These are phyloP conservation scores for Nicotiana rustica DNA, from an alignment of 305 asterid species.

Conservation along the genomic window DNA sequence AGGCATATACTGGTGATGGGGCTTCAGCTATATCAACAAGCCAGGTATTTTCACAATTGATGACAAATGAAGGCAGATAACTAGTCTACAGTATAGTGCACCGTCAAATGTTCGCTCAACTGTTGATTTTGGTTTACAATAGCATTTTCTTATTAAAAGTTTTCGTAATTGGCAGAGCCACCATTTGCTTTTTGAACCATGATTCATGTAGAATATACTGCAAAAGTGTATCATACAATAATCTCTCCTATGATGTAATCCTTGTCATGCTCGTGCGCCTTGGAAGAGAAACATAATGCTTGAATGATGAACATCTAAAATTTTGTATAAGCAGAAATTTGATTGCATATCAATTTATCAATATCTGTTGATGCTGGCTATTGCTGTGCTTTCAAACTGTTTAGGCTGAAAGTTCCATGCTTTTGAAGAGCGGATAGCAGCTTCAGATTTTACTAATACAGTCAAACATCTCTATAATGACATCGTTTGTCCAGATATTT, in stretches of 20 bases:
- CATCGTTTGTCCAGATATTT: too few relatives aligned
- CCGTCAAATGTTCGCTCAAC: background rate
- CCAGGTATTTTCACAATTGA: constrained; percentile 53
- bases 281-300: constrained; percentile 5
- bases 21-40: constrained; percentile 48
- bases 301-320: background rate
- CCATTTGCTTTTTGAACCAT: background rate
- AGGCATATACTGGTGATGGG: constrained; percentile 38
- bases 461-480: too few relatives aligned
- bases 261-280: constrained; percentile 1
- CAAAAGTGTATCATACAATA: background rate
- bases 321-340: background rate
- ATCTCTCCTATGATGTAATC: constrained; percentile 8
- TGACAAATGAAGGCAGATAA: constrained; percentile 51
- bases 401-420: background rate
- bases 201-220: background rate
- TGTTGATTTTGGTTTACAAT: background rate
- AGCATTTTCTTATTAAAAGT: background rate
- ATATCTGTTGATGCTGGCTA: background rate
- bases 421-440: background rate
- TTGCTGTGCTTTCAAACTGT: background rate
- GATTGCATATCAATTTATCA: background rate
- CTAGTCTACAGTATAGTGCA: constrained; percentile 25
- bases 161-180: constrained; percentile 8
- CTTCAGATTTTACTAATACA: background rate